Conservation (phyloP, 2,329 filamentous ascomycete genomes). For the Beauveria asiatica region DNA sequence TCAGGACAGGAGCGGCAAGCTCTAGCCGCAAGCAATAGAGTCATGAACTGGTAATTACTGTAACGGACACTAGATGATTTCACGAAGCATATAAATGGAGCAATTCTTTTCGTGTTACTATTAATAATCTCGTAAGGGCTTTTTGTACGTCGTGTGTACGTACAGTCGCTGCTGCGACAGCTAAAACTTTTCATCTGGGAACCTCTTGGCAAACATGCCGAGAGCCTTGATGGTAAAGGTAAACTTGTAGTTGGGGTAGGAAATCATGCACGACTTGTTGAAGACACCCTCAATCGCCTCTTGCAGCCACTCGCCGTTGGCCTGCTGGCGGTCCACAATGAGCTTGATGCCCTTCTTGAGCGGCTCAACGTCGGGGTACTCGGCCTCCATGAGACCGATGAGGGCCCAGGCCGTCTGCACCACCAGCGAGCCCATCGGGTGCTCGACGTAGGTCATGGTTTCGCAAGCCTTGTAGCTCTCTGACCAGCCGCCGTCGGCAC, state of each 20-base stretch:
- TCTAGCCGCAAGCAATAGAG: conserved; percentile 18
- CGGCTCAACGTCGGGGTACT: conserved; percentile 65
- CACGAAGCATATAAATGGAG: conserved; percentile 3
- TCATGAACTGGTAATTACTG: background rate
- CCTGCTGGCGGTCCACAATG: conserved; percentile 76
- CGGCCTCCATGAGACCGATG: conserved; percentile 73
- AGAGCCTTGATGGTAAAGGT: conserved; percentile 90
- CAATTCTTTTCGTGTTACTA: background rate
- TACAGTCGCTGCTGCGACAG: background rate
- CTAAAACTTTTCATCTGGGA: conserved; percentile 53
- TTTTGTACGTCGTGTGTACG: background rate
- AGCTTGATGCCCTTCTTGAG: conserved; percentile 68
- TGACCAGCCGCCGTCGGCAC: conserved; percentile 89
- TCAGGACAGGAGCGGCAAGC: conserved; percentile 44
- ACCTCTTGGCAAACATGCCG: conserved; percentile 74
- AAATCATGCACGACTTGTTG: conserved; percentile 99
- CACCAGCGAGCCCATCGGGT: conserved; percentile 69
- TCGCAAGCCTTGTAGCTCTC: conserved; percentile 87
- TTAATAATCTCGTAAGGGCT: background rate
- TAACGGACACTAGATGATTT: background rate
- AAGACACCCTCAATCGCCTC: conserved; percentile 97
- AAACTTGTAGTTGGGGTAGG: conserved; percentile 98
- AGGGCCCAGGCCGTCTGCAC: conserved; percentile 92
- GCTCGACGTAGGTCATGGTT: conserved; percentile 64
- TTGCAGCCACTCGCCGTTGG: conserved; percentile 89